These are phyloP conservation scores for Biancaea sappan DNA, from an alignment of 306 rosid genomes.

Conservation along the genomic window DNA sequence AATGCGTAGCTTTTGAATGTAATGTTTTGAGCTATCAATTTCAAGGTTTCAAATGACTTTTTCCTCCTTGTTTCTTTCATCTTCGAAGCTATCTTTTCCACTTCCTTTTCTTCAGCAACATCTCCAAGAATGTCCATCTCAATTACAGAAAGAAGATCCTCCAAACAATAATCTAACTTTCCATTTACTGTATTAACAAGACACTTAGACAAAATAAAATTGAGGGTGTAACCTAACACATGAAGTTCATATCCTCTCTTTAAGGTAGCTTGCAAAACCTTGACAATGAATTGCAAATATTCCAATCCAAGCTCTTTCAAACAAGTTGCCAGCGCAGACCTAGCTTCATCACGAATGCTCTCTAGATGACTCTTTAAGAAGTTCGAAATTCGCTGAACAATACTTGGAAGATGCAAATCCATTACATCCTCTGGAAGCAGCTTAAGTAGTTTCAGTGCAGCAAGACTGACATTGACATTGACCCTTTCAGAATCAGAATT, in stretches of 20 bases:
- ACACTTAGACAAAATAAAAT: conserved; percentile 77
- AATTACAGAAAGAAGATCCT: conserved; percentile 74
- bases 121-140: conserved; percentile 88
- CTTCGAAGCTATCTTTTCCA: conserved; percentile 89
- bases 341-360: conserved; percentile 91
- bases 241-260: conserved; percentile 93
- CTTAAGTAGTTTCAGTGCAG: conserved; percentile 80
- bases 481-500: conserved; percentile 79
- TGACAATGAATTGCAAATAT: conserved; percentile 77
- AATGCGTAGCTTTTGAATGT: conserved; percentile 75
- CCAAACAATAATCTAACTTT: conserved; percentile 84
- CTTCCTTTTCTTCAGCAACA: conserved; percentile 93
- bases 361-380: conserved; percentile 80
- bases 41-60: conserved; percentile 81
- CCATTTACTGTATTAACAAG: conserved; percentile 56
- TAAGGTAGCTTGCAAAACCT: conserved; percentile 68
- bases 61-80: conserved; percentile 88
- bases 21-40: conserved; percentile 70
- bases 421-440: conserved; percentile 80
- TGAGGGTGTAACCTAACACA: conserved; percentile 84
- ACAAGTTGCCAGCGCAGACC: conserved; percentile 84
- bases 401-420: conserved; percentile 81
- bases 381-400: conserved; percentile 78
- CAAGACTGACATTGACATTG: conserved; percentile 74
- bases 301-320: conserved; percentile 93